phyloP scores from a whole-genome alignment of 108 stramenopile species.

The Nitzschia sp. region DNA sequence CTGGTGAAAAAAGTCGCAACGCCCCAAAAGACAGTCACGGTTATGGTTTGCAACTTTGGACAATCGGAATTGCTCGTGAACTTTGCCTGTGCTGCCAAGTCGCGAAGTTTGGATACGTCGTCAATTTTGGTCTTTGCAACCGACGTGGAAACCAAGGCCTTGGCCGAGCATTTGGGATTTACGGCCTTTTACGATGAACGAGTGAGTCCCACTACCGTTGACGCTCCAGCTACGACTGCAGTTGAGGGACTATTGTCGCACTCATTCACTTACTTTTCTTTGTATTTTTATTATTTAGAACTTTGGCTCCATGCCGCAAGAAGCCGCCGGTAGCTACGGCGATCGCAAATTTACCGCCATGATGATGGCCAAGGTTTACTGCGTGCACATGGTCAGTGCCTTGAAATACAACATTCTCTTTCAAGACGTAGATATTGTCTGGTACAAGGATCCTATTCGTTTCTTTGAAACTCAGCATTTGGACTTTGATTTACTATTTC shows the following conservation, averaged over 20 bases:
- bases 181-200: conserved; percentile 74
- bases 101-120: conserved; percentile 48
- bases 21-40: conserved; percentile 64
- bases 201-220: conserved; percentile 42
- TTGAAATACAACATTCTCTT: conserved; percentile 85
- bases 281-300: conserved; percentile 31
- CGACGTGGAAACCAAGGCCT: conserved; percentile 69
- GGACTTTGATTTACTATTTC: conserved; percentile 82
- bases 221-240: too few relatives aligned
- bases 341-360: conserved; percentile 74
- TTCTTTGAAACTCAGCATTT: conserved; percentile 57
- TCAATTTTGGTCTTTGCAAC: conserved; percentile 82
- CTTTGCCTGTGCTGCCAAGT: conserved; percentile 72
- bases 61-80: conserved; percentile 79
- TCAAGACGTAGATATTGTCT: conserved; percentile 78
- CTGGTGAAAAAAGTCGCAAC: conserved; percentile 55
- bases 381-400: conserved; percentile 61
- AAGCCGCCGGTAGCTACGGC: conserved; percentile 64
- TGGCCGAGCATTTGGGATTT: conserved; percentile 73
- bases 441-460: conserved; percentile 64
- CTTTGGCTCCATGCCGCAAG: conserved; percentile 57
- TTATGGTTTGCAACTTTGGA: conserved; percentile 82
- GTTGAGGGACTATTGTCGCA: too few relatives aligned
- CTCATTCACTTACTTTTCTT: background rate
- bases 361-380: conserved; percentile 87